Percentiles rank a stretch among this genome's conserved stretches.
phyloP scores from a whole-genome alignment of 305 asterid genomes.

The Salvia sclarea region DNA sequence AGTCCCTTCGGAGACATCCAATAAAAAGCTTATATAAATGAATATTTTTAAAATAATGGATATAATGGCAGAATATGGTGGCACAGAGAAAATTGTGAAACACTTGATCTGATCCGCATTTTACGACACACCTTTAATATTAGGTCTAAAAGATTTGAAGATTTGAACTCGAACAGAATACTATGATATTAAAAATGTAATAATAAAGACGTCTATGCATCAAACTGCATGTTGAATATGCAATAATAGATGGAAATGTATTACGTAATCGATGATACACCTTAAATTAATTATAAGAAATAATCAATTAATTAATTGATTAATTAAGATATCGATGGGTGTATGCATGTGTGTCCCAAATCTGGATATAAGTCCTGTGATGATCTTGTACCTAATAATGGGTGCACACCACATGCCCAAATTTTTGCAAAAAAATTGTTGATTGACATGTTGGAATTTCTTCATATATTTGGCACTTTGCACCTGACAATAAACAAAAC shows the following conservation, averaged over 20 bases:
- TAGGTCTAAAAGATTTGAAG: background rate
- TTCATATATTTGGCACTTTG: constrained; percentile 21
- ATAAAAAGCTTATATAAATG: no score
- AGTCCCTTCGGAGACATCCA: no score
- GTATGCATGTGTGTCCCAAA: background rate
- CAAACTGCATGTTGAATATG: background rate
- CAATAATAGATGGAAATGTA: background rate
- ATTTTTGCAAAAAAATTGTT: constrained; percentile 16
- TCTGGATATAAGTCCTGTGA: constrained; percentile 22
- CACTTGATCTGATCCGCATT: no score
- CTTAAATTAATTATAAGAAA: background rate
- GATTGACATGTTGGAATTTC: constrained; percentile 26
- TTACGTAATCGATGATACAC: background rate
- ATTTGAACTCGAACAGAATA: background rate
- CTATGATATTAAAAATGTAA: background rate
- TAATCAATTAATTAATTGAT: no score
- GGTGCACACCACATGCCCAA: constrained; percentile 35
- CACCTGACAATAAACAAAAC: constrained; percentile 21
- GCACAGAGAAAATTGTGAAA: no score
- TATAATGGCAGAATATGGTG: no score
- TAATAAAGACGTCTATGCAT: background rate
- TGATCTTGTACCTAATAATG: constrained; percentile 30
- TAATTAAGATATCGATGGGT: background rate
- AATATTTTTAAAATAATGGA: no score
- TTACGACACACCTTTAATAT: no score